Conservation (phyloP, 129 eudicot genomes). For the Helianthus tuberosus region DNA sequence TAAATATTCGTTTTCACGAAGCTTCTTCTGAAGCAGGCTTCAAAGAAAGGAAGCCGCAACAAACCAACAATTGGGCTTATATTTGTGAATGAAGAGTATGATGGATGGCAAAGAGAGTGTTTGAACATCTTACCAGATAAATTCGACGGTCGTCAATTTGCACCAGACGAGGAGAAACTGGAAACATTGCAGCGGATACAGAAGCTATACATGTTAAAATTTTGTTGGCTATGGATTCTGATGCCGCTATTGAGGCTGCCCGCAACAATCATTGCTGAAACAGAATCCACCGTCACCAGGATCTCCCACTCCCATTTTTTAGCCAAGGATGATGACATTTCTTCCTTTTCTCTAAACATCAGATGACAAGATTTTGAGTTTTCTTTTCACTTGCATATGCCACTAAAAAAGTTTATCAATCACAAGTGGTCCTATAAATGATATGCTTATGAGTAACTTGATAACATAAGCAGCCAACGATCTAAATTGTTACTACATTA, state of each 20-base stretch:
- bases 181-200: conserved; percentile 60
- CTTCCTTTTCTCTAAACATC: background rate
- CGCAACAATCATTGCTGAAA: conserved; percentile 49
- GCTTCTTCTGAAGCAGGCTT: conserved; percentile 65
- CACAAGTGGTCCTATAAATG: background rate
- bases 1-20: conserved; percentile 48
- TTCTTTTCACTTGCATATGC: background rate
- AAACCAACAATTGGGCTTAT: conserved; percentile 59
- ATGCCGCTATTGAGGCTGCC: conserved; percentile 47
- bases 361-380: background rate
- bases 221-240: conserved; percentile 53
- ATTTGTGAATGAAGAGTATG: conserved; percentile 74
- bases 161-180: conserved; percentile 65
- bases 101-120: conserved; percentile 82
- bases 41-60: conserved; percentile 57
- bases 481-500: no score
- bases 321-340: conserved; percentile 27
- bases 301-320: conserved; percentile 74
- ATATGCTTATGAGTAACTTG: no score
- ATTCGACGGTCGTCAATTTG: conserved; percentile 49
- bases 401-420: background rate
- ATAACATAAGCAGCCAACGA: no score
- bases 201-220: conserved; percentile 52
- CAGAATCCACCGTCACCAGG: conserved; percentile 90
- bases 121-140: conserved; percentile 59